These are phyloP conservation scores for Endoconidiophora laricicola DNA, from an alignment of 2,329 filamentous ascomycete genomes.

Conservation along the genomic window DNA sequence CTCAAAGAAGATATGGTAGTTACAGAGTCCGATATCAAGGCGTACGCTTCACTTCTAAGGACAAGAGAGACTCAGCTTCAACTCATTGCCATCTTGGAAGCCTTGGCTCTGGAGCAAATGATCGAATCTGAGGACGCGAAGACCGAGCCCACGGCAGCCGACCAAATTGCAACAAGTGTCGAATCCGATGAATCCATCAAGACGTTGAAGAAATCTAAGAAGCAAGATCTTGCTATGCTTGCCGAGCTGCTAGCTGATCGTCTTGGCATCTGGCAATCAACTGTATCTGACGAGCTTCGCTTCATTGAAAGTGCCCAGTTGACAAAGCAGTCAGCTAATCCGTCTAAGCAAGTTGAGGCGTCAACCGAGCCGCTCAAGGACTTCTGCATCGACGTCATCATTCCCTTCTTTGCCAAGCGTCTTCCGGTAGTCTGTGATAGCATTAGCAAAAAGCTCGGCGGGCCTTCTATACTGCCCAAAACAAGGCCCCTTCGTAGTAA, in stretches of 20 bases:
- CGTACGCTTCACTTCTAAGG: conserved; percentile 47
- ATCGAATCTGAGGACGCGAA: conserved; percentile 27
- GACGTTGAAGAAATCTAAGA: conserved; percentile 38
- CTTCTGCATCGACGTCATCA: conserved; percentile 66
- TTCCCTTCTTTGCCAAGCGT: conserved; percentile 65
- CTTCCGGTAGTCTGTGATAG: conserved; percentile 54
- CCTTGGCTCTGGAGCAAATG: conserved; percentile 50
- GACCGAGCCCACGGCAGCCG: conserved; percentile 14
- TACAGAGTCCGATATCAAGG: conserved; percentile 38
- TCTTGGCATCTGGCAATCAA: conserved; percentile 71
- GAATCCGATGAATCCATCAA: conserved; percentile 22
- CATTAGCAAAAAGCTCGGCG: conserved; percentile 62
- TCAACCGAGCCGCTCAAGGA: conserved; percentile 49
- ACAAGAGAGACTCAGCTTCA: conserved; percentile 67
- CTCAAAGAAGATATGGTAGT: conserved; percentile 26
- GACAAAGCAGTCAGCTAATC: conserved; percentile 19
- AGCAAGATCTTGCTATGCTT: conserved; percentile 46
- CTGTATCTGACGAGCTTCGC: conserved; percentile 42
- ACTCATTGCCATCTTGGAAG: conserved; percentile 63
- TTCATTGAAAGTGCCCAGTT: conserved; percentile 33
- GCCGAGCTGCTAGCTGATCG: conserved; percentile 62
- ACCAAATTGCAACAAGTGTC: conserved; percentile 12
- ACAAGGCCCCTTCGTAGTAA: background rate
- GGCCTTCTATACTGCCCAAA: conserved; percentile 38
- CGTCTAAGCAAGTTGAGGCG: conserved; percentile 24